These are phyloP conservation scores for Lactifluus hygrophoroides DNA, from an alignment of 768 basidiomycete genomes.

Conservation along the genomic window DNA sequence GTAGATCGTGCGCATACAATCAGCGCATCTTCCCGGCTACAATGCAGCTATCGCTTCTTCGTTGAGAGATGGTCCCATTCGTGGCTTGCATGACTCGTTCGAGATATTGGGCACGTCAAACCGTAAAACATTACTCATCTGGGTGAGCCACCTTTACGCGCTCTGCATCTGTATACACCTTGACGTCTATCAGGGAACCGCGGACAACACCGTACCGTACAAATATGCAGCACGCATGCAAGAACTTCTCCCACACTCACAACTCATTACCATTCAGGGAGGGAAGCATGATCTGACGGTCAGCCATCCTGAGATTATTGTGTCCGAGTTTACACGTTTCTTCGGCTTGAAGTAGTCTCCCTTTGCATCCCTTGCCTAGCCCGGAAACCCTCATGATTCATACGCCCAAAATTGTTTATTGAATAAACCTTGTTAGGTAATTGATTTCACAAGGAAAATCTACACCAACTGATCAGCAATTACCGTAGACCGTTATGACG, in stretches of 20 bases:
- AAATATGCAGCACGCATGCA: constrained; percentile 44
- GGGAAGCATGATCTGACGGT: constrained; percentile 40
- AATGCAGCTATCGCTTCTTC: constrained; percentile 73
- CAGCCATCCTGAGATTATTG: constrained; percentile 20
- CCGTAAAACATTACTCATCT: constrained; percentile 52
- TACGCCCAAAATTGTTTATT: background rate
- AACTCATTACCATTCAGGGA: constrained; percentile 40
- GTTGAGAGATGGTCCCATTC: constrained; percentile 61
- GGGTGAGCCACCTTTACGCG: constrained; percentile 36
- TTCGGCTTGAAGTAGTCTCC: constrained; percentile 7
- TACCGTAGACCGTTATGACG: background rate
- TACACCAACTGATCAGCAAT: constrained; percentile 1
- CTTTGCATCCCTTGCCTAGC: background rate
- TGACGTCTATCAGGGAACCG: constrained; percentile 39
- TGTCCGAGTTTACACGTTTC: constrained; percentile 13
- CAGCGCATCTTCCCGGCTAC: constrained; percentile 65
- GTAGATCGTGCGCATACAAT: constrained; percentile 69
- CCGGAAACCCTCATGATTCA: constrained; percentile 4
- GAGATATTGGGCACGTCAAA: constrained; percentile 38
- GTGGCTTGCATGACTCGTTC: constrained; percentile 51
- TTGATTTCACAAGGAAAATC: constrained; percentile 2
- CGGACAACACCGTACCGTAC: constrained; percentile 46
- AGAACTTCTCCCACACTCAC: constrained; percentile 36
- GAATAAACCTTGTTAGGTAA: constrained; percentile 2
- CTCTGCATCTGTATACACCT: background rate